These are phyloP conservation scores for Auriscalpium vulgare DNA, from an alignment of 768 basidiomycete genomes.

Conservation along the genomic window DNA sequence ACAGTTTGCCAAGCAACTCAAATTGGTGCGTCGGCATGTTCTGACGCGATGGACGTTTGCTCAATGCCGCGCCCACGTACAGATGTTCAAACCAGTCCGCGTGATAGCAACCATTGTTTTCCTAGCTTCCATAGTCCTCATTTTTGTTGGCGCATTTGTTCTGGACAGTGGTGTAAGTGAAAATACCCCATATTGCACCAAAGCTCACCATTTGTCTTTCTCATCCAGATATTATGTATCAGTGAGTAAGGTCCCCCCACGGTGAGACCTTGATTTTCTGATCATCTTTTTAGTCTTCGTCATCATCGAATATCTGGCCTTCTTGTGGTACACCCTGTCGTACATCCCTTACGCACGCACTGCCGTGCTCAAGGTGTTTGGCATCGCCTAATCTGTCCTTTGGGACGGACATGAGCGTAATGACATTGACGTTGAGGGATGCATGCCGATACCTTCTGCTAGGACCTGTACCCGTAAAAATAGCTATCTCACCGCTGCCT, in stretches of 20 bases:
- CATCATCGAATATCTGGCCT: constrained; percentile 85
- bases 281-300: constrained; percentile 61
- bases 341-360: constrained; percentile 90
- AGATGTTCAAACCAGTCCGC: constrained; percentile 97
- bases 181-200: not conserved
- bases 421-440: too few species aligned
- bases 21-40: constrained; percentile 45
- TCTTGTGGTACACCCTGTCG: constrained; percentile 79
- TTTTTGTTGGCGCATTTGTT: constrained; percentile 84
- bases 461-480: not conserved
- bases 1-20: constrained; percentile 74
- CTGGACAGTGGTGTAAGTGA: constrained; percentile 52
- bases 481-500: not conserved
- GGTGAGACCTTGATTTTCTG: not conserved
- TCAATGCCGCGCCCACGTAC: not conserved
- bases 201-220: not conserved
- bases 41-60: not conserved
- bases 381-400: constrained; percentile 22
- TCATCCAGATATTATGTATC: constrained; percentile 55
- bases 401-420: not conserved
- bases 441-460: not conserved
- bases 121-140: constrained; percentile 69
- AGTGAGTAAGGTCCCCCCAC: constrained; percentile 33
- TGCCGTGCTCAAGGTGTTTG: constrained; percentile 60
- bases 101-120: constrained; percentile 74